Conservation (phyloP, 2,329 filamentous ascomycete genomes). For the Claviceps citrina region DNA sequence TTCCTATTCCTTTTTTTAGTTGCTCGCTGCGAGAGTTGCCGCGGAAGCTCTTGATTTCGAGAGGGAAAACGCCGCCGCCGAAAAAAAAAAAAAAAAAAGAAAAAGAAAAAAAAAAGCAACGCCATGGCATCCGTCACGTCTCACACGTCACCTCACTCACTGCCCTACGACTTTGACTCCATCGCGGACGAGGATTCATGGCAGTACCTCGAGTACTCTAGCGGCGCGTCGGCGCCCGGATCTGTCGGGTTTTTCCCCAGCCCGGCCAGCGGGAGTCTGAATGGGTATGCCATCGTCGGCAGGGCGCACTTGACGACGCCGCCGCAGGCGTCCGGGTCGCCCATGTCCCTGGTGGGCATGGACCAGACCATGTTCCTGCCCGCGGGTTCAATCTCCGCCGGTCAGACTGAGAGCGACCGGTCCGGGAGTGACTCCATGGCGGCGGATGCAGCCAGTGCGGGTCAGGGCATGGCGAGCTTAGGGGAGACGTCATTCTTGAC, state of each 20-base stretch:
- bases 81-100: no score
- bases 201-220: constrained; percentile 26
- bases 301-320: constrained; percentile 13
- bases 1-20: no score
- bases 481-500: constrained; percentile 14
- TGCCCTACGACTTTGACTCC: constrained; percentile 25
- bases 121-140: constrained; percentile 27
- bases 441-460: not conserved
- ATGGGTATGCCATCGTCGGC: constrained; percentile 33
- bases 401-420: constrained; percentile 9
- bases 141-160: constrained; percentile 22
- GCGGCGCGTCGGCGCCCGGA: constrained; percentile 19
- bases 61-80: no score
- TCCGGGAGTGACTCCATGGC: constrained; percentile 16
- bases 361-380: constrained; percentile 21
- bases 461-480: not conserved
- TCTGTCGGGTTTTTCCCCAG: constrained; percentile 33
- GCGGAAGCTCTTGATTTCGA: no score
- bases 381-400: constrained; percentile 18
- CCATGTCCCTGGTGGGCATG: constrained; percentile 24
- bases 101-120: no score
- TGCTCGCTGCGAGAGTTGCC: no score
- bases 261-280: constrained; percentile 35
- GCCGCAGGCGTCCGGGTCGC: constrained; percentile 24
- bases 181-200: constrained; percentile 29